Evolutionary conservation across 1,139 yeast genomes (phyloP), one percentile per base, ranked within the genome.

Genomic region (Yamadazyma conglobata): DNA sequence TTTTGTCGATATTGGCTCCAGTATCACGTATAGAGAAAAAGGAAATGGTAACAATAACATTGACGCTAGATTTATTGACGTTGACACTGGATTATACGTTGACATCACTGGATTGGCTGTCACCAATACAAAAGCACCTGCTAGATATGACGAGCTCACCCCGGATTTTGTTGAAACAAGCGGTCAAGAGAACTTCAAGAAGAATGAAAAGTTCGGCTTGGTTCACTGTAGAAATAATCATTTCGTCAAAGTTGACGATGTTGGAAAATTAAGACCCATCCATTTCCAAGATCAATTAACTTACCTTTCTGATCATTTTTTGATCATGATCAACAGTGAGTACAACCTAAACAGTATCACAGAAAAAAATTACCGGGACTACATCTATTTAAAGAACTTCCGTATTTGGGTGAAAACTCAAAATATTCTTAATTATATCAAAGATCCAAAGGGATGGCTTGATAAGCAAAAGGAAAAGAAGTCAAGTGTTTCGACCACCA

Each of bases 171-270:
- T 34, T 17, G 36, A 21, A 5, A 31, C 39, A 7, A 20, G 28
- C 7, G 40, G 37, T 3, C 12, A 13, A 14, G 35, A 38, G 24
- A 44, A 50, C 37, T 33, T 13, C 8, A 27, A 38, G 15, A 24
- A 18, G 9, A 60, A 53, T 40, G 34, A 44, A 38, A 49, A 48
- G 28, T 55, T 53, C 40, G 53, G 61, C 28, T 50, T 56, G 2
- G 69, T 59, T 44, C 68, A 70, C 42, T 70, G 77, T 47, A 57
- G 71, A 25, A 69, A 70, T 47, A 43, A 56, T 15, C 77, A 71
- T 48, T 68, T 69, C 34, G 28, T 50, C 16, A 44, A 47, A 7
- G 39, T 51, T 26, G 53, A 50, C 4, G 70, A 64, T 34, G 37
- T 65, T 15, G 51, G 55, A 6, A 61, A 64, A 2, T 52, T 65